Evolutionary conservation across 169 alveolate genomes (phyloP).

Genomic region (Cryptosporidium viatorum): DNA sequence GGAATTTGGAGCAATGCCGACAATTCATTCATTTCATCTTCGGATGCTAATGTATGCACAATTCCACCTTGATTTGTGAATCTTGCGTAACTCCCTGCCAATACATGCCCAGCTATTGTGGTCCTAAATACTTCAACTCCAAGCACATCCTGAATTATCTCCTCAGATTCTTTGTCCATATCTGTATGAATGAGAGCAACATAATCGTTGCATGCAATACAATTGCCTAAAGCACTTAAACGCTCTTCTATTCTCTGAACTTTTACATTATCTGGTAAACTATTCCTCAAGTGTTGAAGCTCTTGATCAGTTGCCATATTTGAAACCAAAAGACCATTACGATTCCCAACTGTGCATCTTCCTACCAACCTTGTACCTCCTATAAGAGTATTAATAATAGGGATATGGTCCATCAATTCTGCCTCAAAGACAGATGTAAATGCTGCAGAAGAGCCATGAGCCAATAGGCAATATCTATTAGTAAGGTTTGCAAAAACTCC

Average conservation of each 20-base stretch:
- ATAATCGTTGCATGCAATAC: conserved; percentile 98
- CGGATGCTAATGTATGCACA: conserved; percentile 95
- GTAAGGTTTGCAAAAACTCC: conserved; percentile 98
- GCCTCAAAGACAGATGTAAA: conserved; percentile 96
- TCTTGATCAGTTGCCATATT: conserved; percentile 97
- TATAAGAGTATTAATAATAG: conserved; percentile 95
- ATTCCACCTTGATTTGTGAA: conserved; percentile 97
- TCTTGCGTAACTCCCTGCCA: conserved; percentile 97
- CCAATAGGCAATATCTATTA: conserved; percentile 93
- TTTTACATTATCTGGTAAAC: conserved; percentile 95
- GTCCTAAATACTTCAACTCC: conserved; percentile 99
- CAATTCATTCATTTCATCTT: conserved; percentile 98
- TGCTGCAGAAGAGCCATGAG: conserved; percentile 96
- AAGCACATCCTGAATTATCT: conserved; percentile 95
- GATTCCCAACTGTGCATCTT: conserved; percentile 95
- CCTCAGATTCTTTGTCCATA: conserved; percentile 98
- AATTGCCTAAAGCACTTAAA: conserved; percentile 97
- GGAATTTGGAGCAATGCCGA: conserved; percentile 95
- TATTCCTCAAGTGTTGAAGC: conserved; percentile 94
- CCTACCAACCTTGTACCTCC: conserved; percentile 98
- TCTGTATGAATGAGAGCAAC: conserved; percentile 98
- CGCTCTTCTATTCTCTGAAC: conserved; percentile 98
- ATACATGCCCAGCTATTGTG: conserved; percentile 98
- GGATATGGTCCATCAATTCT: conserved; percentile 94
- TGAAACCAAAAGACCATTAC: conserved; percentile 97